These are phyloP conservation scores for Microdochium nivale DNA, from an alignment of 2,329 filamentous ascomycete species.

Conservation along the genomic window DNA sequence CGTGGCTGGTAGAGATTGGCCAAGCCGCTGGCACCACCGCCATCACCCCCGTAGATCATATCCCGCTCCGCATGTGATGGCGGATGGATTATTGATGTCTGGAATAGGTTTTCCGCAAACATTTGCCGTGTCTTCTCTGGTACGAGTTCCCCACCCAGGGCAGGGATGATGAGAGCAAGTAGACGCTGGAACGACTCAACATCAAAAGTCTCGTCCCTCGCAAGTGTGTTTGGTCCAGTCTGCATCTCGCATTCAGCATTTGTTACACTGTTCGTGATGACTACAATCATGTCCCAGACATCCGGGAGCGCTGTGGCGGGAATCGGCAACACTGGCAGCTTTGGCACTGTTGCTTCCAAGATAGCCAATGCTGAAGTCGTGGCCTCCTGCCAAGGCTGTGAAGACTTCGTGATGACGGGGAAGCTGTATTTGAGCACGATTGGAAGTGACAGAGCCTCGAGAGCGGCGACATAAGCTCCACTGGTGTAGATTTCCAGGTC, in stretches of 20 bases:
- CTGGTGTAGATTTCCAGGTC: constrained; percentile 62
- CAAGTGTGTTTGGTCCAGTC: constrained; percentile 37
- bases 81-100: constrained; percentile 70
- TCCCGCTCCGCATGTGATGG: constrained; percentile 45
- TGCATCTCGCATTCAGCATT: constrained; percentile 49
- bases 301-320: constrained; percentile 36
- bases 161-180: constrained; percentile 63
- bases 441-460: constrained; percentile 60
- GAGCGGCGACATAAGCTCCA: constrained; percentile 54
- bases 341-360: constrained; percentile 55
- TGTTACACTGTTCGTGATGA: constrained; percentile 60
- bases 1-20: constrained; percentile 55
- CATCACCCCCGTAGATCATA: constrained; percentile 43
- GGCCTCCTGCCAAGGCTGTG: constrained; percentile 71
- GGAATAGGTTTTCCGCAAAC: constrained; percentile 72
- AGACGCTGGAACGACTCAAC: constrained; percentile 64
- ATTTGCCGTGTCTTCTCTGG: constrained; percentile 57
- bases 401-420: constrained; percentile 59
- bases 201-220: constrained; percentile 72
- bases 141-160: constrained; percentile 58
- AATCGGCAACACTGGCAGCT: constrained; percentile 41
- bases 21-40: constrained; percentile 40
- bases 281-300: constrained; percentile 65
- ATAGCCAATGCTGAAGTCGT: constrained; percentile 64
- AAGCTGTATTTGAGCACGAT: constrained; percentile 78